Base-by-base conservation (phyloP, 495 filamentous ascomycete genomes). In the Neurospora sp. region DNA sequence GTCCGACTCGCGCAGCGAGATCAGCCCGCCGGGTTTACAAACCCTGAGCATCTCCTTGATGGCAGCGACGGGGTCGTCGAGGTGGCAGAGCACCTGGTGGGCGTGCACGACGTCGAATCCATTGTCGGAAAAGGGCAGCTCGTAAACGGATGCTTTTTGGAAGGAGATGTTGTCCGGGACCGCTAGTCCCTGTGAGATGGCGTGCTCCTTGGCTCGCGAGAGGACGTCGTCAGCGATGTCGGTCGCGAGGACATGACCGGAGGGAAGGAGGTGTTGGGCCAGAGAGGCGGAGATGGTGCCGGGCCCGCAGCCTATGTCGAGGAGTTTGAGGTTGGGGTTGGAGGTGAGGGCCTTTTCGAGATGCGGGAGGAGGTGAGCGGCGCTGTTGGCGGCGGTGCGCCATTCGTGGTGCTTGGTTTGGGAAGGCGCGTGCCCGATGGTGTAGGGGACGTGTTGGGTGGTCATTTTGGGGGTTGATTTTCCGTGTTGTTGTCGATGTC, bases 21-120 rank as follows among this genome's bases (percentile, higher is more conserved):
- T 75, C n/a, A 86, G 61, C 69, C 84, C 83, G 9, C 83, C 82
- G 20, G 71, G 78, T 76, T 81, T 82, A 18, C 79, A 77, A 16
- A 85, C 83, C 18, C 84, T 74, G 7, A 84, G 76, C 81, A 85
- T 84, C 74, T 86, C 84, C 53, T 73, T 73, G 40, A 84, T 3
- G 2, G 27, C 61, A 4, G 83, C 83, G 59, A 74, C 77, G 9
- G 83, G 84, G 12, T 72, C 74, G 59, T 72, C 72, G 42, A 85
- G 77, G 73, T 86, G 83, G 68, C 74, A 72, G 65, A 85, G 77
- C 44, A 85, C 78, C 75, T 81, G 80, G 72, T 81, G 79, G 70
- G 79, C 81, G 41, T 79, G 82, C 44, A 81, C 79, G 72, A 86
- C 72, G 70, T 85, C 84, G 74, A 84, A 86, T 0, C 74, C 78